A percentile compares a stretch with the other conserved stretches of the same genome.
These are phyloP conservation scores for Colletotrichum sp. DNA, from an alignment of 2,329 filamentous ascomycete genomes.

Conservation along the genomic window DNA sequence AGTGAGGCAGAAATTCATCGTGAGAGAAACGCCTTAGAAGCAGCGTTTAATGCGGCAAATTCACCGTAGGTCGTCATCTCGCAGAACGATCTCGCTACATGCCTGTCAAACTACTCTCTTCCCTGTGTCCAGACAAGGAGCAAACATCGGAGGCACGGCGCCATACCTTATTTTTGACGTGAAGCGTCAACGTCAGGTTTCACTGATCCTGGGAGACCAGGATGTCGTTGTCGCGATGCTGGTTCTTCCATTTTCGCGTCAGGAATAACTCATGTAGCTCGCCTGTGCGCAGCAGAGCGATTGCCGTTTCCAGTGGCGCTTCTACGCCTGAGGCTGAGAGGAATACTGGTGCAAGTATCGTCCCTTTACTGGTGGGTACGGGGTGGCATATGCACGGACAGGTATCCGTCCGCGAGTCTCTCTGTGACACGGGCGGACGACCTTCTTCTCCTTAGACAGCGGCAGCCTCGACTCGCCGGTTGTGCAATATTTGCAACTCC, in stretches of 20 bases:
- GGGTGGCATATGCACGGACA: constrained; percentile 5
- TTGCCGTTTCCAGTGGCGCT: neutral
- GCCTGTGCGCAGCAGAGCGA: neutral
- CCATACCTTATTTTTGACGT: neutral
- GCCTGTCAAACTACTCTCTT: neutral
- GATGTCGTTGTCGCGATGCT: neutral
- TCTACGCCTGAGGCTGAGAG: neutral
- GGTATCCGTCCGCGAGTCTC: neutral
- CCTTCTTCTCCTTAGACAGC: neutral
- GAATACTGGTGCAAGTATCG: neutral
- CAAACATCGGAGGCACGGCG: neutral
- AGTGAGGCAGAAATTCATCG: neutral
- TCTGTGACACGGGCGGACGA: constrained; percentile 7
- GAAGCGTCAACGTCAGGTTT: neutral
- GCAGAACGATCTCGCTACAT: neutral
- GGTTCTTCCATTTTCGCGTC: neutral
- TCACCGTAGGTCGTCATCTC: neutral
- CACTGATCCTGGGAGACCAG: neutral
- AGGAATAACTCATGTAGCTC: neutral
- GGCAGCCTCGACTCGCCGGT: neutral
- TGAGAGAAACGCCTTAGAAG: neutral
- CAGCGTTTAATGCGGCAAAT: neutral
- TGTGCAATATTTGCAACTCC: neutral
- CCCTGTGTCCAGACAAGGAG: neutral
- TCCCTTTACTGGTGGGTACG: neutral